A percentile compares a stretch with the other conserved stretches of the same genome.
Conservation (phyloP, 1,284 basidiomycete genomes). For the Cerioporus squamosus region DNA sequence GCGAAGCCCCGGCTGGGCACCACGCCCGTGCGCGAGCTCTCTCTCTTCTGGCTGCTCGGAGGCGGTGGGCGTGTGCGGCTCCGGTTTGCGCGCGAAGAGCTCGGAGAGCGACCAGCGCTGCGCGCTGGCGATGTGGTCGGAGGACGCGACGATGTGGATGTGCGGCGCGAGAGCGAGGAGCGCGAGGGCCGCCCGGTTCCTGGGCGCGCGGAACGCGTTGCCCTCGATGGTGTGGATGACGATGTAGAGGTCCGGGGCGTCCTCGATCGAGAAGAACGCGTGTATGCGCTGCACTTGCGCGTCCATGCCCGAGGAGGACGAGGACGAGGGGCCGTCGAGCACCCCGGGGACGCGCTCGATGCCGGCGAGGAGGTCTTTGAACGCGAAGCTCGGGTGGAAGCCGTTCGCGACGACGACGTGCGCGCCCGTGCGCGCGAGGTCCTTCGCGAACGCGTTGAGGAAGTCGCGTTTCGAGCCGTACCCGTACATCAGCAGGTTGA, state of each 20-base stretch:
- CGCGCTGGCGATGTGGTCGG: constrained; percentile 86
- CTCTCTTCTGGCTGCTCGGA: not conserved
- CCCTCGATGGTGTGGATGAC: constrained; percentile 90
- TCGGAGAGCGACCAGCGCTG: constrained; percentile 77
- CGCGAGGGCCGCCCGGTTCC: constrained; percentile 65
- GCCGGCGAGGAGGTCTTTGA: constrained; percentile 73
- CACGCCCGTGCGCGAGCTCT: constrained; percentile 7
- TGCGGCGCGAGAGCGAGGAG: constrained; percentile 71
- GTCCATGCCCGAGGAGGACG: constrained; percentile 48
- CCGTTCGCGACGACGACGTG: constrained; percentile 84
- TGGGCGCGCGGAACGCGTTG: constrained; percentile 64
- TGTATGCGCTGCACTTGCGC: constrained; percentile 67
- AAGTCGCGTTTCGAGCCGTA: constrained; percentile 82
- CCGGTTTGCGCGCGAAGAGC: constrained; percentile 54
- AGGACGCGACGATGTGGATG: constrained; percentile 81
- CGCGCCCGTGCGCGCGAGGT: constrained; percentile 48
- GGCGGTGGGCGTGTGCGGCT: not conserved
- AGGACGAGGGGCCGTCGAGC: constrained; percentile 35
- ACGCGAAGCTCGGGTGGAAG: constrained; percentile 69
- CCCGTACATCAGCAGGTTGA: constrained; percentile 87
- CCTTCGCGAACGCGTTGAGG: constrained; percentile 74
- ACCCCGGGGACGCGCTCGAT: constrained; percentile 68
- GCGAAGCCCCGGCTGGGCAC: constrained; percentile 68
- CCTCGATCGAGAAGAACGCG: constrained; percentile 52
- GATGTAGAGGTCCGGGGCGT: constrained; percentile 61